These are phyloP conservation scores for Vigna nakashimae DNA, from an alignment of 306 rosid genomes.

Conservation along the genomic window DNA sequence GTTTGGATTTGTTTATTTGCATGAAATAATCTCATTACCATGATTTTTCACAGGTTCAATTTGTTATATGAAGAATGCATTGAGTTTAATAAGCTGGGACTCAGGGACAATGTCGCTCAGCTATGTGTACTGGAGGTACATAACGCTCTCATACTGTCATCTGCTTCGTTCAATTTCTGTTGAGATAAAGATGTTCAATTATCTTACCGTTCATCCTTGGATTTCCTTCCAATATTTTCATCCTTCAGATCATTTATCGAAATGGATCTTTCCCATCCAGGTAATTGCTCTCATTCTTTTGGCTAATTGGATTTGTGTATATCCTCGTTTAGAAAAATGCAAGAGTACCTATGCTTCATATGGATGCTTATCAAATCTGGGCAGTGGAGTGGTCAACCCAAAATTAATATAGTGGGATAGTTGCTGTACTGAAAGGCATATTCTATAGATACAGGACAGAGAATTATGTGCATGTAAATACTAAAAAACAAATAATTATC, in stretches of 20 bases:
- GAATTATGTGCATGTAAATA: neutral
- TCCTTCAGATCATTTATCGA: constrained; percentile 61
- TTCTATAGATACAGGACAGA: neutral
- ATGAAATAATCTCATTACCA: constrained; percentile 17
- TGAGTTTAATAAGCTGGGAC: constrained; percentile 89
- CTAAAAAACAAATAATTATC: neutral
- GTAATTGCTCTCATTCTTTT: constrained; percentile 50
- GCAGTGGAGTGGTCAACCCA: neutral
- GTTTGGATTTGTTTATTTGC: constrained; percentile 18
- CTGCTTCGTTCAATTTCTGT: constrained; percentile 36
- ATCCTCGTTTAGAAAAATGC: neutral
- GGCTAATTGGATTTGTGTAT: constrained; percentile 28
- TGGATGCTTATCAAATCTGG: neutral
- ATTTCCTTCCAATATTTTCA: constrained; percentile 33
- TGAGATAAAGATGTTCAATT: constrained; percentile 26
- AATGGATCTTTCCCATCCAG: constrained; percentile 59
- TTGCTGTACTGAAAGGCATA: neutral
- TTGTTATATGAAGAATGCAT: constrained; percentile 81
- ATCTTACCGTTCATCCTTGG: constrained; percentile 25
- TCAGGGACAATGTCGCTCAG: constrained; percentile 93
- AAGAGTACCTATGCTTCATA: neutral
- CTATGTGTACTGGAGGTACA: constrained; percentile 90
- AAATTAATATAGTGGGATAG: neutral
- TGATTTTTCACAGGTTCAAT: constrained; percentile 67
- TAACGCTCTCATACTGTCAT: constrained; percentile 25